A percentile compares a stretch with the other conserved stretches of the same genome.
phyloP scores from a whole-genome alignment of 2,329 filamentous ascomycete genomes.

The Chaetomiaceae sp. region DNA sequence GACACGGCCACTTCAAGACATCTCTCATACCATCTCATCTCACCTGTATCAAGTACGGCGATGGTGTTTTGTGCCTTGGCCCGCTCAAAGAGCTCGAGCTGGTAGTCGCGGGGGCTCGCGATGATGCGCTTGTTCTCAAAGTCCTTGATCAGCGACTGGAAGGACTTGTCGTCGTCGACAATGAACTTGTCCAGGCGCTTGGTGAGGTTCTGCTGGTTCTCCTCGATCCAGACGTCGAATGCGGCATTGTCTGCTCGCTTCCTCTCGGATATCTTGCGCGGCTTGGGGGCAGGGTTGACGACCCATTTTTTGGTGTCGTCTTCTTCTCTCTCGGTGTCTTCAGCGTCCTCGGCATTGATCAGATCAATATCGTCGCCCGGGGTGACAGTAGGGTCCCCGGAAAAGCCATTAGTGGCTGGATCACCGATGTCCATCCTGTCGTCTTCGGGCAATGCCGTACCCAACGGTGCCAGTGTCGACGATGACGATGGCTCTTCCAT shows the following conservation, averaged over 20 bases:
- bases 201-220: slow-evolving; percentile 36
- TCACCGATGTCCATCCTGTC: slow-evolving; percentile 10
- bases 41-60: slow-evolving; percentile 86
- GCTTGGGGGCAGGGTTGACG: slow-evolving; percentile 29
- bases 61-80: slow-evolving; percentile 84
- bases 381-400: not conserved
- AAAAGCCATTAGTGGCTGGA: not conserved
- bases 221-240: slow-evolving; percentile 42
- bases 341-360: not conserved
- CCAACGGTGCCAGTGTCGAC: not conserved
- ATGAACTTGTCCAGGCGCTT: slow-evolving; percentile 27
- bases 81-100: slow-evolving; percentile 82
- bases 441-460: not conserved
- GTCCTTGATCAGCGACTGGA: slow-evolving; percentile 32
- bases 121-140: slow-evolving; percentile 54
- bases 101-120: slow-evolving; percentile 79
- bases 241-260: slow-evolving; percentile 46
- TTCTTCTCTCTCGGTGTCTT: slow-evolving; percentile 14
- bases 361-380: not conserved
- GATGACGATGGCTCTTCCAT: not conserved
- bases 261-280: slow-evolving; percentile 40
- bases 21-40: too few relatives aligned
- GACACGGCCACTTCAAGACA: too few relatives aligned
- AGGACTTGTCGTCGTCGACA: slow-evolving; percentile 29
- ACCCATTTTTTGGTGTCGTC: slow-evolving; percentile 27